Percentiles rank a stretch among this genome's conserved stretches.
These are phyloP conservation scores for Kwoniella dejecticola DNA, from an alignment of 768 basidiomycete species.

Conservation along the genomic window DNA sequence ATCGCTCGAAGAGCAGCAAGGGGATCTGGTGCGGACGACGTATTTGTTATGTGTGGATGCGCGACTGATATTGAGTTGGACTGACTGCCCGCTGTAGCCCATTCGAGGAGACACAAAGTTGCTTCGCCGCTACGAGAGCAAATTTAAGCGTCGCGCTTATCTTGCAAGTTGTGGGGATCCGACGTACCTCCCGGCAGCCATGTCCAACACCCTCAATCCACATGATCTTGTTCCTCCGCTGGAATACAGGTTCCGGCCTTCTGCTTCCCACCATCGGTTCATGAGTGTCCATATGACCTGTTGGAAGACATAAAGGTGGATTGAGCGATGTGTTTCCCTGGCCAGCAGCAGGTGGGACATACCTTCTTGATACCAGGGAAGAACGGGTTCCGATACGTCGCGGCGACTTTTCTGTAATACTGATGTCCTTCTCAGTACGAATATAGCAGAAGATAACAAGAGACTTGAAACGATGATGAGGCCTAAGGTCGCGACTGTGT, in stretches of 20 bases:
- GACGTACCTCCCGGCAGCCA: conserved; percentile 61
- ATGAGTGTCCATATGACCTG: conserved; percentile 48
- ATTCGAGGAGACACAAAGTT: conserved; percentile 65
- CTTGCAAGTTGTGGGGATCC: not conserved
- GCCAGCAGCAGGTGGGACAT: conserved; percentile 62
- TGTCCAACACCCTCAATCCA: conserved; percentile 61
- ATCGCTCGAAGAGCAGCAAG: conserved; percentile 32
- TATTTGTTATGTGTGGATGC: not conserved
- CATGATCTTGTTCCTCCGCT: conserved; percentile 44
- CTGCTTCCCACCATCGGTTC: conserved; percentile 55
- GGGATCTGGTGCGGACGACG: conserved; percentile 15
- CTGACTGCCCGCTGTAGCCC: conserved; percentile 55
- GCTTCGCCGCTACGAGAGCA: conserved; percentile 64
- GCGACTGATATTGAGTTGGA: not conserved
- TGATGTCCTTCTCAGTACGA: conserved; percentile 33
- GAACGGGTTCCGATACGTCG: conserved; percentile 73
- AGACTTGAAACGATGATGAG: too few relatives aligned
- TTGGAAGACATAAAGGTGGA: not conserved
- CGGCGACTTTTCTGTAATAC: conserved; percentile 69
- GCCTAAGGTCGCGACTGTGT: too few relatives aligned
- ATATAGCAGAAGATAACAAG: too few relatives aligned
- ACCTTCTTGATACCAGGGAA: conserved; percentile 66
- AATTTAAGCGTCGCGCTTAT: not conserved
- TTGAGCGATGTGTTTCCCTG: conserved; percentile 54
- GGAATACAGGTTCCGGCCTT: conserved; percentile 57